A percentile compares a stretch with the other conserved stretches of the same genome.
Evolutionary conservation across 176 grass and related monocot genomes (phyloP).

Genomic region (Oryza nivara): DNA sequence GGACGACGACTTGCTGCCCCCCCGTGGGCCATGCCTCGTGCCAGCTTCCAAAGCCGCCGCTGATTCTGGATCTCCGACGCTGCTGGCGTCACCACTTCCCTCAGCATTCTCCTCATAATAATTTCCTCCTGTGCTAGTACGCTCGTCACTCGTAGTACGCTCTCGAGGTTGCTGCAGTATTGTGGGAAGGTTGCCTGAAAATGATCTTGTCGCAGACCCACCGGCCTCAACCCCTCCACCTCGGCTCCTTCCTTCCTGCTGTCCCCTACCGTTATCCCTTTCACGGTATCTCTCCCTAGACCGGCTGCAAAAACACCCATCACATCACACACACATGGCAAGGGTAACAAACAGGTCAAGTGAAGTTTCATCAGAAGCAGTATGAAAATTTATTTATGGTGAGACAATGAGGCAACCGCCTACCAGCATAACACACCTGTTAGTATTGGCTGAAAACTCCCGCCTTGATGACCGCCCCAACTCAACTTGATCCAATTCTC

Average conservation of each 20-base stretch:
- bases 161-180: slow-evolving; percentile 90
- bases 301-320: slow-evolving; percentile 37
- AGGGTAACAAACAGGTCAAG: background rate
- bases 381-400: background rate
- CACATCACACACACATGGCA: background rate
- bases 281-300: slow-evolving; percentile 84
- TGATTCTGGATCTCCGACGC: slow-evolving; percentile 73
- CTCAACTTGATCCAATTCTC: slow-evolving; percentile 89
- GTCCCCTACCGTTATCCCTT: slow-evolving; percentile 66
- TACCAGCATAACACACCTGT: slow-evolving; percentile 51
- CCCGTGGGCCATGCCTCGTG: slow-evolving; percentile 53
- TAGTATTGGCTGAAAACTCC: slow-evolving; percentile 67
- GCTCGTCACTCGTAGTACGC: slow-evolving; percentile 45
- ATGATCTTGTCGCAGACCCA: slow-evolving; percentile 41
- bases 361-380: background rate
- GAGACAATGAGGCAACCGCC: background rate
- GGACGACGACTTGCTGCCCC: slow-evolving; percentile 52
- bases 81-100: slow-evolving; percentile 72
- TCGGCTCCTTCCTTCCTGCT: slow-evolving; percentile 74
- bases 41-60: slow-evolving; percentile 50
- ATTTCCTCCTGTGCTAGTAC: background rate
- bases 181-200: slow-evolving; percentile 67
- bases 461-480: slow-evolving; percentile 74
- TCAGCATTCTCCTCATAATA: slow-evolving; percentile 65
- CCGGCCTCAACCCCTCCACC: slow-evolving; percentile 54